Evolutionary conservation across 2,329 filamentous ascomycete species (phyloP).

Genomic region (Chaetomiaceae sp.): DNA sequence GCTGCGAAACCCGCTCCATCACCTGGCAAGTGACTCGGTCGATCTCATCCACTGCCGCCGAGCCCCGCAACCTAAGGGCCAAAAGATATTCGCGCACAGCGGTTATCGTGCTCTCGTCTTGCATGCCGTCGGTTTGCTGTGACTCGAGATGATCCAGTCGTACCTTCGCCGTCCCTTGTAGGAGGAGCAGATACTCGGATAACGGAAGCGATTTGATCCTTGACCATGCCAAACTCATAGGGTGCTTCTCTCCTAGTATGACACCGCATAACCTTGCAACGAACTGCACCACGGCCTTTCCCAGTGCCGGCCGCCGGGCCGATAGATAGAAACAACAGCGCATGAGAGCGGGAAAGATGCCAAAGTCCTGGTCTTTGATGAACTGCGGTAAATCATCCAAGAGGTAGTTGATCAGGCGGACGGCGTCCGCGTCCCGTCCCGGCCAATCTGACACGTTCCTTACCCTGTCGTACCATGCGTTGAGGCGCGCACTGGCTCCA

Average conservation of each 20-base stretch:
- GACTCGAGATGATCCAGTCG: slow-evolving; percentile 17
- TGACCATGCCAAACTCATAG: slow-evolving; percentile 16
- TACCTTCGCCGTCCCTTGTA: slow-evolving; percentile 16
- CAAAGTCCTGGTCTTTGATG: slow-evolving; percentile 25
- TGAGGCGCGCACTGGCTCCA: slow-evolving; percentile 19
- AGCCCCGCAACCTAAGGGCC: slow-evolving; percentile 9
- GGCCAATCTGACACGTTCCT: slow-evolving; percentile 20
- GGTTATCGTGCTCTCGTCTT: slow-evolving; percentile 11
- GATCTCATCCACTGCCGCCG: slow-evolving; percentile 12
- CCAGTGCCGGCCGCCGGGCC: slow-evolving; percentile 4
- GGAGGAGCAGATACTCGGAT: slow-evolving; percentile 6
- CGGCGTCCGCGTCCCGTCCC: slow-evolving; percentile 20
- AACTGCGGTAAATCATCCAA: slow-evolving; percentile 27
- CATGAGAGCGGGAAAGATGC: slow-evolving; percentile 21
- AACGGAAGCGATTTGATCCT: slow-evolving; percentile 11
- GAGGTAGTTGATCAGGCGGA: slow-evolving; percentile 21
- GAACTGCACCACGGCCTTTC: slow-evolving; percentile 12
- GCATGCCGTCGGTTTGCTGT: not conserved
- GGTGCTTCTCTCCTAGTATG: slow-evolving; percentile 17
- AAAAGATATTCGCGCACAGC: slow-evolving; percentile 19
- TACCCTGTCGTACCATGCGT: slow-evolving; percentile 24
- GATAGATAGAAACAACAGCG: slow-evolving; percentile 21
- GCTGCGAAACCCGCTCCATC: not conserved
- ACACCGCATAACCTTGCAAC: slow-evolving; percentile 16
- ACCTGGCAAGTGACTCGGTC: slow-evolving; percentile 12